A percentile compares a stretch with the other conserved stretches of the same genome.
Evolutionary conservation across 2,329 filamentous ascomycete species (phyloP).

Genomic region (Pseudogymnoascus sp.): DNA sequence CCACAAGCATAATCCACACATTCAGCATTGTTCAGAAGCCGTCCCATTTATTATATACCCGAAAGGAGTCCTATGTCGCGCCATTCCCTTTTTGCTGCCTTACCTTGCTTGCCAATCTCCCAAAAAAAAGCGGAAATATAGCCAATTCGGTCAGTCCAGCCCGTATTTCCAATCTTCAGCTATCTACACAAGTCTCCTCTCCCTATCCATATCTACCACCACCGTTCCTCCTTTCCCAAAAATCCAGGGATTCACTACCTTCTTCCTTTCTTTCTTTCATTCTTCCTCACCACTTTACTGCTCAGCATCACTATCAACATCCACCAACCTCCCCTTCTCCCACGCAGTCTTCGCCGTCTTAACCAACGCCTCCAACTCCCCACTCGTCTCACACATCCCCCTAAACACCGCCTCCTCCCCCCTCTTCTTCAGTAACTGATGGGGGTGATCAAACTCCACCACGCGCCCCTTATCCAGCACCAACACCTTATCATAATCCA

Average conservation of each 20-base stretch:
- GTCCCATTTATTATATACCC: slow-evolving; percentile 8
- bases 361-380: slow-evolving; percentile 51
- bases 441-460: slow-evolving; percentile 86
- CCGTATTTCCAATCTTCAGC: not conserved
- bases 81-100: not conserved
- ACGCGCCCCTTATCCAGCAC: slow-evolving; percentile 86
- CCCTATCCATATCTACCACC: not conserved
- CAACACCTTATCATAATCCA: slow-evolving; percentile 95
- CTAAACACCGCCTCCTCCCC: slow-evolving; percentile 41
- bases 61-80: not conserved
- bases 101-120: not conserved
- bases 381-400: slow-evolving; percentile 63
- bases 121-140: not conserved
- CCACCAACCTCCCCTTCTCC: slow-evolving; percentile 35
- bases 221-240: not conserved
- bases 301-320: slow-evolving; percentile 23
- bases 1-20: too few species aligned
- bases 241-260: too few species aligned
- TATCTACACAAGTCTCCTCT: not conserved
- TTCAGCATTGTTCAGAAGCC: not conserved
- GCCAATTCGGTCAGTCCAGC: not conserved
- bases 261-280: not conserved
- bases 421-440: slow-evolving; percentile 61
- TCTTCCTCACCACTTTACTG: not conserved
- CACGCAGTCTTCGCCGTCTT: slow-evolving; percentile 46